phyloP scores from a whole-genome alignment of 371 early-diverging fungal species.

The Lichtheimia ornata region DNA sequence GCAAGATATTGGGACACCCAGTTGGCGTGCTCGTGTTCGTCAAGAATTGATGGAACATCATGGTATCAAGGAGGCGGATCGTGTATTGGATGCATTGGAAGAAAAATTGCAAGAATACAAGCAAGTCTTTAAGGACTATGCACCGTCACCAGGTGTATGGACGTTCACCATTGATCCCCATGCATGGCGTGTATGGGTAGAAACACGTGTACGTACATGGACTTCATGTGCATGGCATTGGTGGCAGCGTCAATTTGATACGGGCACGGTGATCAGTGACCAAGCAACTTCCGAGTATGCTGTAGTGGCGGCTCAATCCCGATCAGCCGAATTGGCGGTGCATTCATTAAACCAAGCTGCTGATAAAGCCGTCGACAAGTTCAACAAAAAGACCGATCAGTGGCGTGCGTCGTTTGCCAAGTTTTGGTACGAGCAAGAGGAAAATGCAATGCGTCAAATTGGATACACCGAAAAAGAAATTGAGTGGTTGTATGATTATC shows the following conservation, averaged over 20 bases:
- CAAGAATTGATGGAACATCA: conserved; percentile 30
- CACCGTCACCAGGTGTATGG: conserved; percentile 20
- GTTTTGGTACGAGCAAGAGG: conserved; percentile 39
- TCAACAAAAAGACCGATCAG: conserved; percentile 16
- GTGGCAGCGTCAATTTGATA: conserved; percentile 4
- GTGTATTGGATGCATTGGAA: conserved; percentile 24
- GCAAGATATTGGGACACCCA: conserved; percentile 25
- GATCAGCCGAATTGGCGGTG: conserved; percentile 21
- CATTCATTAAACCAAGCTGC: conserved; percentile 30
- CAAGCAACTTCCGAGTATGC: conserved; percentile 13
- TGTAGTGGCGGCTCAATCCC: conserved; percentile 10
- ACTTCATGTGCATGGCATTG: not conserved
- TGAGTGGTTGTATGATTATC: conserved; percentile 39
- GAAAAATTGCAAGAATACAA: conserved; percentile 43
- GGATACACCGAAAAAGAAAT: conserved; percentile 51
- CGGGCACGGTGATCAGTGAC: not conserved
- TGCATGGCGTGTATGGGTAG: conserved; percentile 9
- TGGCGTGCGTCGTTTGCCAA: conserved; percentile 33
- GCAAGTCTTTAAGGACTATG: conserved; percentile 47
- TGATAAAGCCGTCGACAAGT: not conserved
- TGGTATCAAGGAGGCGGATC: conserved; percentile 23
- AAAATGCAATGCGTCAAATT: conserved; percentile 32
- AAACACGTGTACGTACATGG: not conserved
- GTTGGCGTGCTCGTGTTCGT: conserved; percentile 35
- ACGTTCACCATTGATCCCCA: not conserved